phyloP scores from a whole-genome alignment of 2,329 filamentous ascomycete genomes.

The Trichoderma hamatum region DNA sequence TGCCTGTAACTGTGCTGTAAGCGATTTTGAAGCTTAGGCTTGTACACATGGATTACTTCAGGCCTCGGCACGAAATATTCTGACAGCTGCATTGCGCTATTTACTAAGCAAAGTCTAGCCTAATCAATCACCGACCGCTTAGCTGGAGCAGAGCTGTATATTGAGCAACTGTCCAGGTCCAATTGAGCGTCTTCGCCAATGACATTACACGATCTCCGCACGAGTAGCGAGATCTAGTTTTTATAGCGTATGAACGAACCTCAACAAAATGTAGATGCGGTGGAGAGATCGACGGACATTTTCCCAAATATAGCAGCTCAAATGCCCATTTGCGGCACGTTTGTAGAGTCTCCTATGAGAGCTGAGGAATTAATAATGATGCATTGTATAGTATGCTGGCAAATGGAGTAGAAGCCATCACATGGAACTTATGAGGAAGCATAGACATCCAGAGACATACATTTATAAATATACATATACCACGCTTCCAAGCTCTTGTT shows the following conservation, averaged over 20 bases:
- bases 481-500: background rate
- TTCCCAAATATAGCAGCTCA: slow-evolving; percentile 9
- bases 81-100: background rate
- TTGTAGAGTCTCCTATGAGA: background rate
- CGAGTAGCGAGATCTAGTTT: background rate
- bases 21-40: background rate
- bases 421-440: background rate
- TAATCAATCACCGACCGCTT: slow-evolving; percentile 13
- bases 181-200: slow-evolving; percentile 1
- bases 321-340: background rate
- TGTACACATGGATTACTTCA: background rate
- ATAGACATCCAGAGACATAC: background rate
- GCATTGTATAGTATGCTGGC: background rate
- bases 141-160: background rate
- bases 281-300: slow-evolving; percentile 12
- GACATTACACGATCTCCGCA: slow-evolving; percentile 2
- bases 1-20: background rate
- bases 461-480: background rate
- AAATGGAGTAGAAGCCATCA: background rate
- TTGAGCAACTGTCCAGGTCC: background rate
- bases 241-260: background rate
- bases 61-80: background rate
- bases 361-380: slow-evolving; percentile 4
- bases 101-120: slow-evolving; percentile 5
- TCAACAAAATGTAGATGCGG: background rate